Evolutionary conservation across 2,329 filamentous ascomycete species (phyloP).

Genomic region (Parascedosporium putredinis): DNA sequence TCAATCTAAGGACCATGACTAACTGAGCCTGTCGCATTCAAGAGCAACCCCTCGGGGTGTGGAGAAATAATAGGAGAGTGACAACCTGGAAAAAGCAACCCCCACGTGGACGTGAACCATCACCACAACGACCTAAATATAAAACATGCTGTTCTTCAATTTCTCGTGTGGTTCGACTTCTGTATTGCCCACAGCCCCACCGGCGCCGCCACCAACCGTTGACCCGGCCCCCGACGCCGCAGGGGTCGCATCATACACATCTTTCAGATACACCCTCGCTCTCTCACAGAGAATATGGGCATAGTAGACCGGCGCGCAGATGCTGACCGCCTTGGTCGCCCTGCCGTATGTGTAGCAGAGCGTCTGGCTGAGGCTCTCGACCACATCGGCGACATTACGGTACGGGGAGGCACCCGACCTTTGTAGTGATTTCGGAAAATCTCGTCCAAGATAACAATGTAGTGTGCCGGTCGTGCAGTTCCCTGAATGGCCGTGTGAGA

Average conservation of each 20-base stretch:
- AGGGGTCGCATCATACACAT: conserved; percentile 28
- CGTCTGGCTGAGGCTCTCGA: conserved; percentile 65
- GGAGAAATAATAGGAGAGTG: no score
- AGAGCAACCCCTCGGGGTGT: no score
- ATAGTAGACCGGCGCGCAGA: conserved; percentile 84
- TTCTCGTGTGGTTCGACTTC: conserved; percentile 18
- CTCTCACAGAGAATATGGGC: conserved; percentile 77
- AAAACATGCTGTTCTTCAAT: conserved; percentile 32
- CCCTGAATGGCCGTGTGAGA: conserved; percentile 69
- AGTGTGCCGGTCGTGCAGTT: conserved; percentile 75
- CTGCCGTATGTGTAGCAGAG: conserved; percentile 77
- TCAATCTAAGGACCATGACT: no score
- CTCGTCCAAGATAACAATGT: conserved; percentile 64
- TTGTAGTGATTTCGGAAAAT: conserved; percentile 39
- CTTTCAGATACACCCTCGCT: conserved; percentile 55
- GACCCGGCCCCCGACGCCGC: conserved; percentile 11
- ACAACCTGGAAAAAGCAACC: no score
- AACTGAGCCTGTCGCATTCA: no score
- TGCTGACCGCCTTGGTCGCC: conserved; percentile 75
- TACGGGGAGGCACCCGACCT: conserved; percentile 20
- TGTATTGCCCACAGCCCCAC: not conserved
- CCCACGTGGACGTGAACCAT: no score
- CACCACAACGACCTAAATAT: conserved; percentile 24
- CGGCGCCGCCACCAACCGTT: conserved; percentile 6
- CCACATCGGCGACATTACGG: conserved; percentile 46